A percentile compares a stretch with the other conserved stretches of the same genome.
These are phyloP conservation scores for Diaporthe capsici DNA, from an alignment of 2,329 filamentous ascomycete species.

Conservation along the genomic window DNA sequence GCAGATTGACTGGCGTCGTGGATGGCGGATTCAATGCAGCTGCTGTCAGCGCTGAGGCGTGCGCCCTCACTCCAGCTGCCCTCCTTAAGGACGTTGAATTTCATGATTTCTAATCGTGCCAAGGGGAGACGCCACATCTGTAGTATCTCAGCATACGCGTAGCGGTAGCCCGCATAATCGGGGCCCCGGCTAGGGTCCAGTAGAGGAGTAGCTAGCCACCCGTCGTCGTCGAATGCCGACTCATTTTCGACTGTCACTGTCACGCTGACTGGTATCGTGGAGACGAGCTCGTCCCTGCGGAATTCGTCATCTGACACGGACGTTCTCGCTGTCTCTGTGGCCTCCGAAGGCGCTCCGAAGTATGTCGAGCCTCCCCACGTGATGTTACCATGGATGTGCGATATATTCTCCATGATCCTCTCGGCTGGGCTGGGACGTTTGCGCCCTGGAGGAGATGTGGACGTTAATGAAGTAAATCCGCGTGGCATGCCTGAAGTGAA, in stretches of 20 bases:
- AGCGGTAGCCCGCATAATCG: constrained; percentile 72
- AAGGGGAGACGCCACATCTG: constrained; percentile 76
- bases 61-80: constrained; percentile 47
- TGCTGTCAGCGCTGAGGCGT: constrained; percentile 47
- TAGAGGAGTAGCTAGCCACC: constrained; percentile 72
- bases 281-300: constrained; percentile 60
- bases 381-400: constrained; percentile 61
- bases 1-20: constrained; percentile 55
- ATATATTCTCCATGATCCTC: constrained; percentile 68
- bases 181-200: constrained; percentile 65
- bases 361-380: constrained; percentile 65
- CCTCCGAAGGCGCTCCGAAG: constrained; percentile 57
- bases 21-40: constrained; percentile 51
- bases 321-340: constrained; percentile 62
- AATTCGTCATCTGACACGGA: constrained; percentile 69
- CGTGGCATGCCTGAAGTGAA: constrained; percentile 69
- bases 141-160: constrained; percentile 77
- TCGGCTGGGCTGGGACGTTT: constrained; percentile 76
- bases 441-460: constrained; percentile 56
- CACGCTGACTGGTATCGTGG: constrained; percentile 66
- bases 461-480: constrained; percentile 56
- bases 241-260: constrained; percentile 72
- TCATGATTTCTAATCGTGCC: constrained; percentile 75
- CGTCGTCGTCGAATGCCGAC: constrained; percentile 77
- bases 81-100: constrained; percentile 75